Evolutionary conservation across 129 eudicot species (phyloP).

Genomic region (Solidago caesia): DNA sequence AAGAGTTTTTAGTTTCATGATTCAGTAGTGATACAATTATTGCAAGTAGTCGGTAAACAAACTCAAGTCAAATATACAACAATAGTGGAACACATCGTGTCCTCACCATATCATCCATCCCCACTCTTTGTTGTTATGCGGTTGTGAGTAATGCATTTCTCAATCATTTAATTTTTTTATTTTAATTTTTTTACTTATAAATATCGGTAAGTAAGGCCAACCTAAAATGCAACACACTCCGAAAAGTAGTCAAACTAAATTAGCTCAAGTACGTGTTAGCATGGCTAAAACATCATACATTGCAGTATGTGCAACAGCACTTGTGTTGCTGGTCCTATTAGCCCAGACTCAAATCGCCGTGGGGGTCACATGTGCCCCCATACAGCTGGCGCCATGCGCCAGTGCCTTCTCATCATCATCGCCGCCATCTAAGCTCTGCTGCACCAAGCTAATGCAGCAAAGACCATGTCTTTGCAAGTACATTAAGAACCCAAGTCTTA

Average conservation of each 20-base stretch:
- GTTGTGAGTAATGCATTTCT: background rate
- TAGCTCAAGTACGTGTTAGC: background rate
- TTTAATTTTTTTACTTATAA: constrained; percentile 10
- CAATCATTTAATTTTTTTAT: background rate
- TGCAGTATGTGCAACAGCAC: constrained; percentile 13
- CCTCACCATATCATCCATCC: constrained; percentile 5
- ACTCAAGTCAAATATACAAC: background rate
- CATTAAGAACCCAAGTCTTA: constrained; percentile 43
- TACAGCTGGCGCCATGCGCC: constrained; percentile 38
- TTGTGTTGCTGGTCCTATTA: constrained; percentile 17
- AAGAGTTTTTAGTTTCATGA: background rate
- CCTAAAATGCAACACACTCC: constrained; percentile 5
- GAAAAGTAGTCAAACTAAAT: background rate
- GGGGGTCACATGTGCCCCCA: constrained; percentile 42
- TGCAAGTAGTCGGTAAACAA: constrained; percentile 3
- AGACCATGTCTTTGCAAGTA: constrained; percentile 52
- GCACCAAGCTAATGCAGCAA: constrained; percentile 40
- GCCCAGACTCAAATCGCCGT: constrained; percentile 20
- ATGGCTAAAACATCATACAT: constrained; percentile 9
- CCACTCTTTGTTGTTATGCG: background rate
- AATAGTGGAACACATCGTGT: constrained; percentile 25
- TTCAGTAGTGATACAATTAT: background rate
- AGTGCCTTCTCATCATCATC: constrained; percentile 31
- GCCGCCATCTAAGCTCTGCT: constrained; percentile 34
- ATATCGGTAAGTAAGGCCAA: constrained; percentile 7